Evolutionary conservation across 495 filamentous ascomycete genomes (phyloP), one percentile per base, ranked within the genome.

Genomic region (Massariosphaeria phaeospora): DNA sequence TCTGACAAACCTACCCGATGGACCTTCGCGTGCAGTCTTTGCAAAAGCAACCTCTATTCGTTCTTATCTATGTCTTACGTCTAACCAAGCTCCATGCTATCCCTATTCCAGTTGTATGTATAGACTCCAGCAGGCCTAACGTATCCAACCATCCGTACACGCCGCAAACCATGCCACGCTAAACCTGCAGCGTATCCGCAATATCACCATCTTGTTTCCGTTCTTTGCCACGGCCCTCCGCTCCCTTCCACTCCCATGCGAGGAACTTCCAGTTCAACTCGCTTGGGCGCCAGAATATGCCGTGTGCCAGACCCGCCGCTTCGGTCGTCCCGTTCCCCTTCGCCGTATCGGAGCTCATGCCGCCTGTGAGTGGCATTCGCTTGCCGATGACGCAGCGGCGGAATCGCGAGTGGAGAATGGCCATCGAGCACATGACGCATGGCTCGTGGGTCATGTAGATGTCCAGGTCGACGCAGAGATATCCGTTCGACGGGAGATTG

Each of bases 351-450:
- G 64, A 75, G 65, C 67, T 79, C 73, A 83, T 68, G 34, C 78
- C 79, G 39, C 82, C 84, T 1, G 81, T 85, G 57, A 70, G 59
- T 34, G 70, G 75, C 80, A 84, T 84, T 12, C 77, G 72, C 10
- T 79, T 70, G 20, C 79, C 79, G 70, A 94, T 95, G n/a, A 94
- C 77, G 1, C 91, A 82, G 15, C 81, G 77, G 3, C 84, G 79
- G 75, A 97, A 93, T 24, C 93, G 80, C 0, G 89, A 96, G 55
- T 97, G 89, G 17, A 97, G 74, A 30, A 96, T 79, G 1, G 89
- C 94, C 91, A 97, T 97, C 8, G 84, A 87, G 70, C 93, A 98
- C 81, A 94, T 95, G 26, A 93, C 75, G 61, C 93, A 98, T 2
- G 93, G 93, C 69, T 98, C 93, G 66, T 96, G 91, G 1, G 89